Percentiles rank a stretch among this genome's conserved stretches.
phyloP scores from a whole-genome alignment of 768 basidiomycete species.

The Phanerochaete sordida region DNA sequence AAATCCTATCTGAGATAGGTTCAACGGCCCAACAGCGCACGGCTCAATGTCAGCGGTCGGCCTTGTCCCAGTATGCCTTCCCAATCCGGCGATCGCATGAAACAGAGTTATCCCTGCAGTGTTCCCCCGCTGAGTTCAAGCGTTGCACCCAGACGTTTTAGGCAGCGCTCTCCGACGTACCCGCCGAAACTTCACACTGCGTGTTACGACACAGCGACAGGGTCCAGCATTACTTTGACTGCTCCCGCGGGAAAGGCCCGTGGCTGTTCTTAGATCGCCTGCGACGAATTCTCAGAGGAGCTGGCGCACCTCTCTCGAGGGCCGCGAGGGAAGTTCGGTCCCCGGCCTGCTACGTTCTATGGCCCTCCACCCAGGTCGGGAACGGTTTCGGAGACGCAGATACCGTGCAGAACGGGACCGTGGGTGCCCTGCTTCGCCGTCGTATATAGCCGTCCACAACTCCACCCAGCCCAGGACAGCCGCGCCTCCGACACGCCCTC shows the following conservation, averaged over 20 bases:
- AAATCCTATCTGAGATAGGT: constrained; percentile 1
- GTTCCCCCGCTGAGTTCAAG: constrained; percentile 11
- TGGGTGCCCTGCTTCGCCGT: constrained; percentile 20
- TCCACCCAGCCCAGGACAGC: constrained; percentile 1
- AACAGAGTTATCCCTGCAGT: constrained; percentile 22
- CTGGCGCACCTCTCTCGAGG: constrained; percentile 6
- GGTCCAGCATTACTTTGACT: constrained; percentile 19
- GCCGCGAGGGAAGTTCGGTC: constrained; percentile 8
- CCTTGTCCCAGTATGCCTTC: constrained; percentile 8
- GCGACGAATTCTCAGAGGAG: constrained; percentile 22
- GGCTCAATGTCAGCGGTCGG: neutral
- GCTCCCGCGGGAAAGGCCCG: constrained; percentile 19
- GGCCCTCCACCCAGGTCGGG: constrained; percentile 16
- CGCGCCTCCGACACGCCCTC: neutral
- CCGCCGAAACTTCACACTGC: constrained; percentile 16
- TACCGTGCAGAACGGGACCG: constrained; percentile 19
- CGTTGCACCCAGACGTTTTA: constrained; percentile 12
- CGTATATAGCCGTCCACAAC: constrained; percentile 14
- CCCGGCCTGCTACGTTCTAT: constrained; percentile 7
- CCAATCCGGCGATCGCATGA: constrained; percentile 14
- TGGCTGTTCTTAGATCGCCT: constrained; percentile 22
- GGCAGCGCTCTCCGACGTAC: constrained; percentile 12
- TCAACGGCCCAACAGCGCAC: neutral
- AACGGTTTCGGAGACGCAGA: constrained; percentile 15
- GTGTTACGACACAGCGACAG: constrained; percentile 18